Evolutionary conservation across 305 asterid genomes (phyloP).

Genomic region (Fraxinus dipetala): DNA sequence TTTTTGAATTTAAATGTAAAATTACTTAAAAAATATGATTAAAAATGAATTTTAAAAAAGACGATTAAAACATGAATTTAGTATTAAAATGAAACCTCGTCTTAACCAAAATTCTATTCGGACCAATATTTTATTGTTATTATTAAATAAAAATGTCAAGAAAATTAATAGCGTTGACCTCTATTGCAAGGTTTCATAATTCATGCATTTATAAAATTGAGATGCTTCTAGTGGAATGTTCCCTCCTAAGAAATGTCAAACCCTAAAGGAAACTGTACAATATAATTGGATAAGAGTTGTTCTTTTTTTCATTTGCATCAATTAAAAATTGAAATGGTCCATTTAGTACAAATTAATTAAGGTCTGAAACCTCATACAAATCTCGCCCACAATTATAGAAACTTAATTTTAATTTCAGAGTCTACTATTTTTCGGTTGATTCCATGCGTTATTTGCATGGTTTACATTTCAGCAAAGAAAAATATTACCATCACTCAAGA

Average conservation of each 20-base stretch:
- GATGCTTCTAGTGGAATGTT: slow-evolving; percentile 23
- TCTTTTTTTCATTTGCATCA: neutral
- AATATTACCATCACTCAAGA: neutral
- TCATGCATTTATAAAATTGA: neutral
- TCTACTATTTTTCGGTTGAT: slow-evolving; percentile 12
- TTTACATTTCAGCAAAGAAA: neutral
- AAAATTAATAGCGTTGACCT: neutral
- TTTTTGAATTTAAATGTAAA: no score
- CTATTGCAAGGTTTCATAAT: neutral
- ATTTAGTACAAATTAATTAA: neutral
- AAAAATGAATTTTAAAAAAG: no score
- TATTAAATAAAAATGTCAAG: neutral
- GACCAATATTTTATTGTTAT: neutral
- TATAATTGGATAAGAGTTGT: neutral
- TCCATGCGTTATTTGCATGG: neutral
- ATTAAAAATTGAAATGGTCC: slow-evolving; percentile 19
- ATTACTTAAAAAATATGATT: no score
- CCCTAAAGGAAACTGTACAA: neutral
- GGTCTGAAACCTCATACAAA: slow-evolving; percentile 23
- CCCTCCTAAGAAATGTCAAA: slow-evolving; percentile 18
- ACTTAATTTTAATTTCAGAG: neutral
- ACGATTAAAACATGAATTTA: no score
- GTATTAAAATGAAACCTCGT: no score
- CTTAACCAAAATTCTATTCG: neutral
- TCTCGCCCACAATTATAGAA: slow-evolving; percentile 29